Base-by-base conservation (phyloP, 2,329 filamentous ascomycete genomes). In the Pseudohalonectria lignicola region DNA sequence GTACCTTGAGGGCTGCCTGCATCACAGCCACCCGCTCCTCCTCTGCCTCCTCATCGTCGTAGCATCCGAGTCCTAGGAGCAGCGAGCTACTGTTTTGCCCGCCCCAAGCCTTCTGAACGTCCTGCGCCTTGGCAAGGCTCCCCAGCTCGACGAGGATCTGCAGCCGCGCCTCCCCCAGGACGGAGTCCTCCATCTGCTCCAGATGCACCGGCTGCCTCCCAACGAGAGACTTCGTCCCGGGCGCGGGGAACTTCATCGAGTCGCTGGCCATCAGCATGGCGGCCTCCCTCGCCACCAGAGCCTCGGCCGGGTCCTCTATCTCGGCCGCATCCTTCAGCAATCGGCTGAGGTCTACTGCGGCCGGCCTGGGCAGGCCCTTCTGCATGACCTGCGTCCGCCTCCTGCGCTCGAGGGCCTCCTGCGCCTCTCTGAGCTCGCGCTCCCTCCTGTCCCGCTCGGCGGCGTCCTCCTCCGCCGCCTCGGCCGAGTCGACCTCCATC, bases 321-420 rank as follows among this genome's bases (percentile, higher is more conserved):
- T 68, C 59, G 3, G 73, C 68, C 0, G 82, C 82, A 23, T 67
- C 69, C 45, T 76, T 71, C 37, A 87, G 54, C 46, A 96, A 62
- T 1, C 69, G 67, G 36, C 79, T 66, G 17, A 92, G 60, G 55
- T 96, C 81, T 12, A 96, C 67, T 2, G 71, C 61, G 2, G 71
- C 69, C 2, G 92, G 87, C 32, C 90, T 74, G 7, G 92, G 92
- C 11, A 98, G 66, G 4, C 74, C 76, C 48, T 74, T 79, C 60
- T 96, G 90, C 59, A 95, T 79, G n/a, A 94, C 88, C 53, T 94
- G 87, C 2, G 85, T 93, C 50, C 92, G 80, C 36, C 88, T 74
- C 55, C 76, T 80, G 52, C 86, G 83, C 49, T 96, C 88, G 11
- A 79, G 72, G 61, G 51, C 71, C 55, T 54, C 80, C 67, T 51